Conservation (phyloP, 352 stramenopile species). For the Albugo laibachii region DNA sequence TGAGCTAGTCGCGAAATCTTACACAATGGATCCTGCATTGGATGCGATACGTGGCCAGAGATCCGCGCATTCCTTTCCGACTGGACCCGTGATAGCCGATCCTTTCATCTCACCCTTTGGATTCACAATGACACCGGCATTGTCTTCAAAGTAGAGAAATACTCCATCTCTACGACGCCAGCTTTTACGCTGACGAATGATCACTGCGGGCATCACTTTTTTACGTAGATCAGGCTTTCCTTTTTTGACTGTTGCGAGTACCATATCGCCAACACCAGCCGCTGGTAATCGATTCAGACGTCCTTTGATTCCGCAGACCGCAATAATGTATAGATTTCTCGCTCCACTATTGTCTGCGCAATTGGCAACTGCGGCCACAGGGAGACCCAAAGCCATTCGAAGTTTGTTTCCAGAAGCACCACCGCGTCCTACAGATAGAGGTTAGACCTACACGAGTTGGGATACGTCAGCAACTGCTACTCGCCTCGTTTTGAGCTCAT, state of each 20-base stretch:
- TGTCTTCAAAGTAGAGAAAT: conserved; percentile 99
- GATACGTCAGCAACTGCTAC: no score
- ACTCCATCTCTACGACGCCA: conserved; percentile 98
- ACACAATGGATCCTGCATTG: conserved; percentile 99
- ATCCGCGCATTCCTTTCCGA: conserved; percentile 99
- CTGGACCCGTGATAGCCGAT: conserved; percentile 97
- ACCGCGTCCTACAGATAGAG: conserved; percentile 71
- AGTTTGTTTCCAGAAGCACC: conserved; percentile 97
- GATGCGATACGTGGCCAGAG: conserved; percentile 99
- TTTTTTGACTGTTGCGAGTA: conserved; percentile 99
- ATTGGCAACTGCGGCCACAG: conserved; percentile 97
- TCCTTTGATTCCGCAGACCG: conserved; percentile 98
- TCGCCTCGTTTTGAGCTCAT: no score
- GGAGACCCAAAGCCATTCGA: conserved; percentile 97
- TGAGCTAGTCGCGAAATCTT: conserved; percentile 23
- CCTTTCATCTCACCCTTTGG: conserved; percentile 99
- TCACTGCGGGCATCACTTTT: conserved; percentile 98
- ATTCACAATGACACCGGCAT: conserved; percentile 99
- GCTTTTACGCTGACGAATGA: conserved; percentile 98
- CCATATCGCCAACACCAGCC: conserved; percentile 98
- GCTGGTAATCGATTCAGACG: conserved; percentile 98
- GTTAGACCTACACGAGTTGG: no score
- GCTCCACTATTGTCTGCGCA: conserved; percentile 99
- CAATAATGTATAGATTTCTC: conserved; percentile 99
- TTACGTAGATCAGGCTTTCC: conserved; percentile 99